Percentiles rank a stretch among this genome's conserved stretches.
Evolutionary conservation across 78 protist genomes (phyloP).

Genomic region (Parvularia atlantis): DNA sequence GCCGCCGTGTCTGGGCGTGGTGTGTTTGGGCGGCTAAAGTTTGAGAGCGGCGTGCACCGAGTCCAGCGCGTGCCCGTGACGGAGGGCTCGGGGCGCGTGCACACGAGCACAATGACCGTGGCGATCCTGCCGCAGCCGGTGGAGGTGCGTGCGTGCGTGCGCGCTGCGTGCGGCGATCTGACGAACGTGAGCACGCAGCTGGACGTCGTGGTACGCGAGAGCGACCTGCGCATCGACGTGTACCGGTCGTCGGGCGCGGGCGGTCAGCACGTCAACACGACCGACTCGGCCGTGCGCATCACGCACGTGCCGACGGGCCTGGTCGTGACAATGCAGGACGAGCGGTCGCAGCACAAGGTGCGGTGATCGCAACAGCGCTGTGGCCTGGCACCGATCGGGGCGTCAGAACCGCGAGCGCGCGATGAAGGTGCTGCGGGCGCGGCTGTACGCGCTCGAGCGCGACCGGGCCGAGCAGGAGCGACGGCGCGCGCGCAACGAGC

Average conservation of each 20-base stretch:
- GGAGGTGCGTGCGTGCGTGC: background rate
- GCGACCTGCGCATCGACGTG: conserved; percentile 45
- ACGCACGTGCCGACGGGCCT: conserved; percentile 84
- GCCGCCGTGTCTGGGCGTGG: conserved; percentile 44
- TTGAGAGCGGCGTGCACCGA: conserved; percentile 84
- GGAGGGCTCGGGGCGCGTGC: conserved; percentile 73
- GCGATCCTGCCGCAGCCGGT: conserved; percentile 70
- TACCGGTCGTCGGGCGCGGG: conserved; percentile 77
- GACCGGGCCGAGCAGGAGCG: conserved; percentile 20
- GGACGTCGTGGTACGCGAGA: conserved; percentile 35
- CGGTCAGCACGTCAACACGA: conserved; percentile 88
- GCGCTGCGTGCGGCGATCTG: no score
- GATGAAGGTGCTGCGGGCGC: conserved; percentile 39
- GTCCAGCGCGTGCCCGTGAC: conserved; percentile 89
- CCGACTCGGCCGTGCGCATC: conserved; percentile 79
- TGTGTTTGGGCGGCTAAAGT: conserved; percentile 51
- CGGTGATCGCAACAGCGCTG: background rate
- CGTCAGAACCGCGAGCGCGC: conserved; percentile 58
- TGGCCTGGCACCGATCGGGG: background rate
- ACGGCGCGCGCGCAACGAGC: conserved; percentile 6
- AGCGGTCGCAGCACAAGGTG: conserved; percentile 63
- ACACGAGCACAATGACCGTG: conserved; percentile 77
- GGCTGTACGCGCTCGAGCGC: conserved; percentile 44
- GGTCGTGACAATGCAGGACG: conserved; percentile 59
- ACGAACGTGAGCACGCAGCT: background rate